phyloP scores from a whole-genome alignment of 2,329 filamentous ascomycete genomes.

The Sporothrix pseudoabietina region DNA sequence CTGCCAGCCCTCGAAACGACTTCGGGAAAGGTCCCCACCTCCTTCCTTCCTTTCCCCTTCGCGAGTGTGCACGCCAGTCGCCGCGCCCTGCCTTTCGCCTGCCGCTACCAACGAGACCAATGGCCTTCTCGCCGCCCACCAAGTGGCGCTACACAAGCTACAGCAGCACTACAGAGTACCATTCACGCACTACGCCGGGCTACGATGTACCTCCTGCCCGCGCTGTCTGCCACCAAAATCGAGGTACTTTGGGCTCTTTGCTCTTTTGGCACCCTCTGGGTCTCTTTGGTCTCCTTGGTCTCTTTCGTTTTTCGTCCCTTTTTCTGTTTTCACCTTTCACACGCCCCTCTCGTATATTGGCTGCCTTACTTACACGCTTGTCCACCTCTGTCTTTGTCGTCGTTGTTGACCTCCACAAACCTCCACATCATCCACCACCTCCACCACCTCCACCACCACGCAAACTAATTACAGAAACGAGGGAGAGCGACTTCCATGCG shows the following conservation, averaged over 20 bases:
- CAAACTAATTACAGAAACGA: constrained; percentile 26
- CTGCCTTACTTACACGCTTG: constrained; percentile 26
- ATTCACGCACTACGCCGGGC: constrained; percentile 20
- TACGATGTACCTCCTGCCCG: background rate
- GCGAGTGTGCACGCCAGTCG: constrained; percentile 8
- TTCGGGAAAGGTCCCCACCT: constrained; percentile 12
- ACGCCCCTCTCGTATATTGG: constrained; percentile 29
- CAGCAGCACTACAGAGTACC: constrained; percentile 17
- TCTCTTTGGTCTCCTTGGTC: background rate
- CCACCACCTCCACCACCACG: constrained; percentile 27
- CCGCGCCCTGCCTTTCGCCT: constrained; percentile 3
- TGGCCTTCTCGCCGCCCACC: constrained; percentile 13
- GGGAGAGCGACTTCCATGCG: constrained; percentile 22
- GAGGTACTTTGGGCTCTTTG: background rate
- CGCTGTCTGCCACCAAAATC: background rate
- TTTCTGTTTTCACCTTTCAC: background rate
- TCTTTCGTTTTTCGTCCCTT: constrained; percentile 21
- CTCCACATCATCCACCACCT: constrained; percentile 27
- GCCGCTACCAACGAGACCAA: constrained; percentile 16
- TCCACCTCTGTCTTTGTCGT: constrained; percentile 23
- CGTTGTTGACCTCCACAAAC: constrained; percentile 28
- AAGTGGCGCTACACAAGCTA: constrained; percentile 20
- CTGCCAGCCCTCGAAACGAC: constrained; percentile 25
- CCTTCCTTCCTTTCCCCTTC: background rate
- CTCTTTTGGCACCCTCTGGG: too few relatives aligned